Conservation (phyloP, 2,329 filamentous ascomycete species). For the Stemphylium vesicarium region DNA sequence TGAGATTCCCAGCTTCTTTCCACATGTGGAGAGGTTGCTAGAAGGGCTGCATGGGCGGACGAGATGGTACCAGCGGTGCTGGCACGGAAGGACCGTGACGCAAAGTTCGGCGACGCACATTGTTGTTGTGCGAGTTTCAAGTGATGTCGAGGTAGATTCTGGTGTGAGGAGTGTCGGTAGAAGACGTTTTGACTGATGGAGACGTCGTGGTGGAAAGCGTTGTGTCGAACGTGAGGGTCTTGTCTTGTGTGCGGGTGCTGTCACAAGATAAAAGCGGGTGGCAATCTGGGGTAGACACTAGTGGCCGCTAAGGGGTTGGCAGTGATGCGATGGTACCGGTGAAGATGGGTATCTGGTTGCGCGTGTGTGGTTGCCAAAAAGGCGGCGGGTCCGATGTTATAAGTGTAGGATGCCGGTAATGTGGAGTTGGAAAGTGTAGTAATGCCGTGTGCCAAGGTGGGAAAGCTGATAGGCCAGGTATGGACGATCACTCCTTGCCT, state of each 20-base stretch:
- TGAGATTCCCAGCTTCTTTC: constrained; percentile 53
- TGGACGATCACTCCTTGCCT: constrained; percentile 25
- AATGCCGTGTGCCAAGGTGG: constrained; percentile 34
- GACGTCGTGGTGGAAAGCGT: constrained; percentile 34
- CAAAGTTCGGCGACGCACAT: constrained; percentile 61
- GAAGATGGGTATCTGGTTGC: constrained; percentile 11
- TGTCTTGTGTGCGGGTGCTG: constrained; percentile 4
- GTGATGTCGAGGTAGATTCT: constrained; percentile 35
- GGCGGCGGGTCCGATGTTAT: constrained; percentile 26
- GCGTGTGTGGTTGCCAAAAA: constrained; percentile 12
- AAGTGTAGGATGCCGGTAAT: constrained; percentile 28
- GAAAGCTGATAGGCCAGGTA: constrained; percentile 34
- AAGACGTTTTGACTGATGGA: constrained; percentile 18
- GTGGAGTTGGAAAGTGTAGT: constrained; percentile 16
- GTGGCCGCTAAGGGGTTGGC: constrained; percentile 26
- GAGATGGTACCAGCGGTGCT: constrained; percentile 59
- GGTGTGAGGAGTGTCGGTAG: constrained; percentile 28
- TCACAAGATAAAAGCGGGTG: constrained; percentile 30
- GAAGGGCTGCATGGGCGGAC: constrained; percentile 52
- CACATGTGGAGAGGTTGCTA: constrained; percentile 56
- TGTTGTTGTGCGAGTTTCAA: constrained; percentile 38
- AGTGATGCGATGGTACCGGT: constrained; percentile 11
- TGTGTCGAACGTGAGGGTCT: constrained; percentile 8
- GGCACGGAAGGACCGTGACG: constrained; percentile 55
- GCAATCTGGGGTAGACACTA: constrained; percentile 32